Evolutionary conservation across 176 grass and related monocot genomes (phyloP), one percentile per base, ranked within the genome.

Genomic region (Oryza glaberrima): DNA sequence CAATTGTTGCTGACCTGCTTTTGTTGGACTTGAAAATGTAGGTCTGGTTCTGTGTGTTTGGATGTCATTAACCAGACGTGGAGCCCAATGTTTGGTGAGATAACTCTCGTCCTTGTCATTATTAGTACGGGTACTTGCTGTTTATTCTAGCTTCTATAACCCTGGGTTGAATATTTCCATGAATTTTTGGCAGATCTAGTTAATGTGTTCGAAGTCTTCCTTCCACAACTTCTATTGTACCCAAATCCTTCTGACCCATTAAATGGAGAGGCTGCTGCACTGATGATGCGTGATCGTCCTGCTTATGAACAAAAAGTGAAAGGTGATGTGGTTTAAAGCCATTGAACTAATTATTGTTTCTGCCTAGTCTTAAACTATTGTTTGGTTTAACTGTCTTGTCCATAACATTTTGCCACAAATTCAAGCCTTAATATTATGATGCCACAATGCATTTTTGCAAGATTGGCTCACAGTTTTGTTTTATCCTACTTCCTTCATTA

Each of bases 21-120:
- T 52, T 51, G 20, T 69, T 28, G 46, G 36, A 19, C 52, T 44
- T 48, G 32, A 77, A 45, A 85, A 83, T 88, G 81, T 79, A 98
- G 96, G 91, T 98, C 96, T 86, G 96, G 96, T 84, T 98, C 96
- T 67, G 93, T 98, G 70, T 98, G 96, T 86, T 93, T 98, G 91
- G 96, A 98, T 93, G 93, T 98, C 83, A 98, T 98, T 34, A 98
- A 98, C 87, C 96, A 98, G 83, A 95, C 96, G 54, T 98, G 96
- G 96, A 98, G 96, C 83, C 96, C 96, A 56, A 98, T 98, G 96
- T 98, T 95, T 82, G 96, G 96, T 98, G 88, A 87, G 82, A 76
- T 69, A 82, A 23, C 58, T 19, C 30, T n/a, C 26, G 45, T 78
- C n/a, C 23, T 14, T 65, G 45, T 85, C 43, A 65, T 36, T 75